These are phyloP conservation scores for Phtheirospermum japonicum DNA, from an alignment of 257 asterid species.

Conservation along the genomic window DNA sequence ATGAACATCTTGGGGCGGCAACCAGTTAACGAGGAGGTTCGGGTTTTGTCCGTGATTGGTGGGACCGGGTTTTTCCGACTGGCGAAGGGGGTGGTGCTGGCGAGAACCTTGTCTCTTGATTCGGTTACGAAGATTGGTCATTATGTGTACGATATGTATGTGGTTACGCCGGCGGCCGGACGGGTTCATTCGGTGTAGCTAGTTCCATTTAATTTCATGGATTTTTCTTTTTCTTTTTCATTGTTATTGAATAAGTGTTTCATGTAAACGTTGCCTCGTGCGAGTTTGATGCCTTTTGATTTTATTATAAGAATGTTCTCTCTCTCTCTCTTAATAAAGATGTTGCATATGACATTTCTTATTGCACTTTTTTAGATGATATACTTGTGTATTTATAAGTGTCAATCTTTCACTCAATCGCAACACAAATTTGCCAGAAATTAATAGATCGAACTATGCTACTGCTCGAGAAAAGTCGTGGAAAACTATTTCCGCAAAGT, in stretches of 20 bases:
- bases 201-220: not conserved
- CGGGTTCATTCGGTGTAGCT: not conserved
- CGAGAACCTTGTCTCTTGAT: conserved; percentile 27
- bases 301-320: not conserved
- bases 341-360: too few species aligned
- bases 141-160: conserved; percentile 25
- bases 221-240: not conserved
- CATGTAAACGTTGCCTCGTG: not conserved
- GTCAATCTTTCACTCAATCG: too few species aligned
- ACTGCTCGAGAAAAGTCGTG: too few species aligned
- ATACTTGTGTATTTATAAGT: too few species aligned
- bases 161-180: conserved; percentile 23
- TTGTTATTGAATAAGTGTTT: not conserved
- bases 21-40: conserved; percentile 20
- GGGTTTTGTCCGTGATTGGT: conserved; percentile 26
- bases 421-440: too few species aligned
- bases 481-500: too few species aligned
- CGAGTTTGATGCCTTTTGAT: not conserved
- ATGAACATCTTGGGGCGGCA: conserved; percentile 27
- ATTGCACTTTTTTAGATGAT: too few species aligned
- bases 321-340: too few species aligned
- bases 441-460: too few species aligned
- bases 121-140: conserved; percentile 19
- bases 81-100: conserved; percentile 26
- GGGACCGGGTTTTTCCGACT: conserved; percentile 30